These are phyloP conservation scores for Zygoascus hellenicus DNA, from an alignment of 1,139 yeast species.

Conservation along the genomic window DNA sequence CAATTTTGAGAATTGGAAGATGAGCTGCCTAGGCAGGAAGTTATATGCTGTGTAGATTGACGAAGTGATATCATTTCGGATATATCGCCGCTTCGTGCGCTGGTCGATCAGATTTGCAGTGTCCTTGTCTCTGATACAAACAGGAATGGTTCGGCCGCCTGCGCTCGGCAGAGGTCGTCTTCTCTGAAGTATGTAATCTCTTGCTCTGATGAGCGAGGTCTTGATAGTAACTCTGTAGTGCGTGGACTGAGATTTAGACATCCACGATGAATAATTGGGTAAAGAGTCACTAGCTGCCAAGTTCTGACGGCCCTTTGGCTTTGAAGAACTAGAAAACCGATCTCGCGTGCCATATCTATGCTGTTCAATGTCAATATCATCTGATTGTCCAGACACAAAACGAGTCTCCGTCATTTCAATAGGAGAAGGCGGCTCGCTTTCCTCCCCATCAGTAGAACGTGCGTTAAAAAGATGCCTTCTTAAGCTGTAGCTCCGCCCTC, in stretches of 20 bases:
- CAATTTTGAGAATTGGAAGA: constrained; percentile 85
- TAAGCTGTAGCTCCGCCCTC: constrained; percentile 58
- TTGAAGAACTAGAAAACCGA: too few species aligned
- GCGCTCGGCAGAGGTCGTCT: constrained; percentile 47
- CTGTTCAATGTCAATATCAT: too few species aligned
- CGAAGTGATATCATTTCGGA: constrained; percentile 69
- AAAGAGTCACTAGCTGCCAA: constrained; percentile 19
- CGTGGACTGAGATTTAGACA: constrained; percentile 23
- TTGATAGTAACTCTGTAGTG: constrained; percentile 11
- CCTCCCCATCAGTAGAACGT: constrained; percentile 22
- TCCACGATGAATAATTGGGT: constrained; percentile 29
- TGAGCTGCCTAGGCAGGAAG: constrained; percentile 80
- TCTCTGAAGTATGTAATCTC: constrained; percentile 40
- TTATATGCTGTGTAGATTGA: constrained; percentile 78
- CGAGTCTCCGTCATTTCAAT: constrained; percentile 14
- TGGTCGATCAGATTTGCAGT: constrained; percentile 49
- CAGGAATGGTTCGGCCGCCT: constrained; percentile 73
- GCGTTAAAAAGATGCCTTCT: constrained; percentile 68
- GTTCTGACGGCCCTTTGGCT: neutral
- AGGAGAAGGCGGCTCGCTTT: constrained; percentile 16
- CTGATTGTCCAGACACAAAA: neutral
- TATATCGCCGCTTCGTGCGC: constrained; percentile 57
- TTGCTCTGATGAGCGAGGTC: constrained; percentile 9
- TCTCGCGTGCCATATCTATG: too few species aligned
- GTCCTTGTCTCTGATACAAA: constrained; percentile 34